phyloP scores from a whole-genome alignment of 139 green algal species.

The Zygnema cylindricum region DNA sequence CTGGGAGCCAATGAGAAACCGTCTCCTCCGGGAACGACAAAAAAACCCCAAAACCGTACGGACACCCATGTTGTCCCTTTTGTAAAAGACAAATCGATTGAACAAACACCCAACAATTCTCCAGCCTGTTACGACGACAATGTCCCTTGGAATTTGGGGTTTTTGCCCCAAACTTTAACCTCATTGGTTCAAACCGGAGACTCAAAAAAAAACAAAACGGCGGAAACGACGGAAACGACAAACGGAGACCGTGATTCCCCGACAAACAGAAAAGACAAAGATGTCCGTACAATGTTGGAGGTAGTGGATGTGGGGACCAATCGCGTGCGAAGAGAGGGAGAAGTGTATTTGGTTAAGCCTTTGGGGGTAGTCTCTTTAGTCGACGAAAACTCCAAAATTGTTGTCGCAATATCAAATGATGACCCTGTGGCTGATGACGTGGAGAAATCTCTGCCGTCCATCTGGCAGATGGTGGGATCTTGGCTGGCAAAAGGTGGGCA shows the following conservation, averaged over 20 bases:
- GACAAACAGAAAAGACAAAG: conserved; percentile 65
- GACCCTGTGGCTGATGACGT: conserved; percentile 97
- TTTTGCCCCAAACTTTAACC: conserved; percentile 97
- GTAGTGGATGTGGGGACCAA: not conserved
- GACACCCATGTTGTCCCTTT: too few relatives aligned
- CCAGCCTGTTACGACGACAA: conserved; percentile 74
- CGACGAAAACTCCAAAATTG: conserved; percentile 92
- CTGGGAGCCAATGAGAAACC: too few relatives aligned
- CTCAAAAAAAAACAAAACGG: too few relatives aligned
- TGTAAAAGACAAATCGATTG: too few relatives aligned
- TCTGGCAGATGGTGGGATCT: conserved; percentile 22
- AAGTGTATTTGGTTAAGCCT: not conserved
- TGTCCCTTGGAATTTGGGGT: conserved; percentile 99
- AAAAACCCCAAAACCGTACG: too few relatives aligned
- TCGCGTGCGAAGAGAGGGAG: too few relatives aligned
- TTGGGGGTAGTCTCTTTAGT: conserved; percentile 88
- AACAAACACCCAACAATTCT: not conserved
- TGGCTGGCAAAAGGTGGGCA: conserved; percentile 8
- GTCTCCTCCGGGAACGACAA: too few relatives aligned
- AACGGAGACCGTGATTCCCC: conserved; percentile 58
- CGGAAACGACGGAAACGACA: conserved; percentile 70
- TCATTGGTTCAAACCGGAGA: too few relatives aligned
- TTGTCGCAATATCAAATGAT: conserved; percentile 86
- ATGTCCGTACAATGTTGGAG: not conserved
- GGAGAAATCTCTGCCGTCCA: conserved; percentile 70